Evolutionary conservation across 169 alveolate species (phyloP), one percentile per base, ranked within the genome.

Genomic region (Toxoplasma gondii): DNA sequence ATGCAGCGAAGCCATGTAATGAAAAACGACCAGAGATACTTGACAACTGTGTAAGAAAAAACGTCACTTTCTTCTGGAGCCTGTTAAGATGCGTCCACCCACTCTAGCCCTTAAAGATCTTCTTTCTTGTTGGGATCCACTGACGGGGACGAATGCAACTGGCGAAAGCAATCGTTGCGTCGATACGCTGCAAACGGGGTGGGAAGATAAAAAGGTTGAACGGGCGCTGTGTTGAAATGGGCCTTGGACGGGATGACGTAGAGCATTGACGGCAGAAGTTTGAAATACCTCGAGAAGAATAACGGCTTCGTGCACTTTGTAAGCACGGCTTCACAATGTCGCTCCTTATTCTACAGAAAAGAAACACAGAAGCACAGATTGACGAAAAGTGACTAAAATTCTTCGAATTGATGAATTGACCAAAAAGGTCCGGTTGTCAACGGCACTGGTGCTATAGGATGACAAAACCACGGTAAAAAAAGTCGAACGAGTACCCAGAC

Each of bases 251-350:
- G 91, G 45, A 70, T 58, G 36, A 70, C 67, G 58, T 58, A 54
- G 70, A 82, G 43, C 78, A 58, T 43, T 24, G 86, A 58, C 74
- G 78, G 94, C 82, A 70, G 94, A 81, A 91, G 84, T 81, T 91
- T 91, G 43, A 45, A 70, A 81, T 34, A 31, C 84, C 94, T 36
- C 82, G 69, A 43, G 67, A 70, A 80, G 87, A 81, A 36, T 69
- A 91, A 34, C 54, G 94, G 94, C 69, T 34, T 10, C 45, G 81
- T 34, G 38, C 93, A 67, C 45, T 90, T 90, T 1, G 93, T 54
- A 17, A 90, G 44, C 86, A 90, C 88, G 78, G 58, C 64, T 69
- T 90, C 93, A 36, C 93, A 54, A 22, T 88, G 87, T 17, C 93
- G 86, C 12, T 41, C 36, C 64, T 69, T 69, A 38, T 90, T 90